These are phyloP conservation scores for Skeletonema potamos DNA, from an alignment of 108 stramenopile genomes.

Conservation along the genomic window DNA sequence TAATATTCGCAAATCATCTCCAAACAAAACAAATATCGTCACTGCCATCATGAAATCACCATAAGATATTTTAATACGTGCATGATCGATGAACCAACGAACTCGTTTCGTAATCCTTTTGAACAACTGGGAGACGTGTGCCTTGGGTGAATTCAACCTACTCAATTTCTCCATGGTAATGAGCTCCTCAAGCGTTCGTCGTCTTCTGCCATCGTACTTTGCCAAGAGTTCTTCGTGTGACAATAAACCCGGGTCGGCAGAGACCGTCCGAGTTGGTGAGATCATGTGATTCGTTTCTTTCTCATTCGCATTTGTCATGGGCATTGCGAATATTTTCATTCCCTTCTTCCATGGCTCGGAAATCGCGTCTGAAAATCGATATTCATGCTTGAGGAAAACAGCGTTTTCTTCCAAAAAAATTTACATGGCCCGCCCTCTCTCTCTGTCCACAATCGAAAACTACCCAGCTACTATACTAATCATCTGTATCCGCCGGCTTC, in stretches of 20 bases:
- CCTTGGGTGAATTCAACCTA: slow-evolving; percentile 1
- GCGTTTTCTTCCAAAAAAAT: no score
- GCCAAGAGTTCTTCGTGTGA: slow-evolving; percentile 47
- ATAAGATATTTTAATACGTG: slow-evolving; percentile 54
- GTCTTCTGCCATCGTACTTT: slow-evolving; percentile 14
- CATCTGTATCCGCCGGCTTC: no score
- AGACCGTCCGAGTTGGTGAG: slow-evolving; percentile 48
- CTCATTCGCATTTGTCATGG: background rate
- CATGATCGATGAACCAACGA: slow-evolving; percentile 51
- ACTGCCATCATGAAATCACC: slow-evolving; percentile 63
- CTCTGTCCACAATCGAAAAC: no score
- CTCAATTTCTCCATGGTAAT: slow-evolving; percentile 24
- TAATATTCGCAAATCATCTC: slow-evolving; percentile 54
- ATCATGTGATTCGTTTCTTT: background rate
- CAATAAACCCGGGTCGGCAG: slow-evolving; percentile 50
- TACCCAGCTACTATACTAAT: no score
- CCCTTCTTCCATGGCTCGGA: background rate
- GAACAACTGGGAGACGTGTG: background rate
- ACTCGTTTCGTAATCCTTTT: slow-evolving; percentile 23
- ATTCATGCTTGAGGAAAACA: no score
- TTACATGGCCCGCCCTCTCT: background rate
- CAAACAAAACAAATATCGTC: slow-evolving; percentile 68
- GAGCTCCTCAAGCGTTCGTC: slow-evolving; percentile 38
- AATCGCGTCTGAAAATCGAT: no score
- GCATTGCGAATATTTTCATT: background rate